phyloP scores from a whole-genome alignment of 352 stramenopile species.

The Phytophthora europaea region DNA sequence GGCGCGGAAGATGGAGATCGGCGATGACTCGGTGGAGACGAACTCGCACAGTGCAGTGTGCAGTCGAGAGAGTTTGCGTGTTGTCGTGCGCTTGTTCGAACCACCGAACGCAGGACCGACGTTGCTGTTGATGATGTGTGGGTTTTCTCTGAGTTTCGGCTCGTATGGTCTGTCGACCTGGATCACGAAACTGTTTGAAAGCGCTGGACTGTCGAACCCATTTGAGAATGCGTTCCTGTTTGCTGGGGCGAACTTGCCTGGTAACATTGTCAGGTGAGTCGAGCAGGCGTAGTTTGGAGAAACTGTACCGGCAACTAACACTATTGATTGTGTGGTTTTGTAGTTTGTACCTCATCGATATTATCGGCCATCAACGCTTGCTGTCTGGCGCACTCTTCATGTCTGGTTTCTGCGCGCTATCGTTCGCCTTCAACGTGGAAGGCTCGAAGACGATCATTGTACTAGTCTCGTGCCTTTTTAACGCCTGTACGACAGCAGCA shows the following conservation, averaged over 20 bases:
- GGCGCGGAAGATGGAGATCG: slow-evolving; percentile 24
- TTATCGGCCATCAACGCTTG: slow-evolving; percentile 75
- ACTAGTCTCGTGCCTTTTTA: slow-evolving; percentile 91
- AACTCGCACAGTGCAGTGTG: slow-evolving; percentile 43
- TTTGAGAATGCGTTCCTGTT: slow-evolving; percentile 96
- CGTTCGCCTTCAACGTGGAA: slow-evolving; percentile 86
- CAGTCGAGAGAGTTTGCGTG: slow-evolving; percentile 67
- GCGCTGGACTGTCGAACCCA: slow-evolving; percentile 85
- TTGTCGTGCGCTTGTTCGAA: slow-evolving; percentile 63
- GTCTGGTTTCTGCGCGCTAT: slow-evolving; percentile 67
- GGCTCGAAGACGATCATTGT: slow-evolving; percentile 83
- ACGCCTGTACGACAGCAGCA: slow-evolving; percentile 88
- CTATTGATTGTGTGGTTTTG: slow-evolving; percentile 3
- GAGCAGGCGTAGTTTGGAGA: neutral
- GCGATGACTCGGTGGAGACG: neutral
- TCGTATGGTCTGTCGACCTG: slow-evolving; percentile 95
- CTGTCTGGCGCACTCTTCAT: slow-evolving; percentile 75
- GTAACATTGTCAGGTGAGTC: slow-evolving; percentile 86
- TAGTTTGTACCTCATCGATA: slow-evolving; percentile 78
- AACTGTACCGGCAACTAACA: neutral
- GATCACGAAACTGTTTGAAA: slow-evolving; percentile 95
- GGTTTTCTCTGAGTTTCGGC: slow-evolving; percentile 87
- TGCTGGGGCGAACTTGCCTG: slow-evolving; percentile 91
- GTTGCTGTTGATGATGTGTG: slow-evolving; percentile 74
- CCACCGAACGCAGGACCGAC: slow-evolving; percentile 52